These are phyloP conservation scores for Graphilbum ipis-grandicollis DNA, from an alignment of 2,329 filamentous ascomycete species.

Conservation along the genomic window DNA sequence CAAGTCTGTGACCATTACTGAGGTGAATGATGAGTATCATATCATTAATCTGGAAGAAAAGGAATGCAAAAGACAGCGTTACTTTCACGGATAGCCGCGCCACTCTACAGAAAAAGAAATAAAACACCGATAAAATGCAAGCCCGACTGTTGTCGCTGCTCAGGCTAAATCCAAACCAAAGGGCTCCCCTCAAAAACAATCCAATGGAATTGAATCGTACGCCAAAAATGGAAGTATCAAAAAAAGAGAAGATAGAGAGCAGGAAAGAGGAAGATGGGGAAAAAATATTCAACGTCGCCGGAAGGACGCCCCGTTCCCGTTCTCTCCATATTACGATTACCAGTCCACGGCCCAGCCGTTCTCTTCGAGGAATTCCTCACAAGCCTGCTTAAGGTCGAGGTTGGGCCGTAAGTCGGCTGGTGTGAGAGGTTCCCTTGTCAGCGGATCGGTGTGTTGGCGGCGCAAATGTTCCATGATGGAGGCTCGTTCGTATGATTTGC, in stretches of 20 bases:
- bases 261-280: not conserved
- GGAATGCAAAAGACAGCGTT: too few relatives aligned
- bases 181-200: too few relatives aligned
- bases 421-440: conserved; percentile 60
- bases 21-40: too few relatives aligned
- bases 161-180: too few relatives aligned
- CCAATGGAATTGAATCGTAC: not conserved
- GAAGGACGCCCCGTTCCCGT: too few relatives aligned
- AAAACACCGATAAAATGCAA: too few relatives aligned
- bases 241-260: not conserved
- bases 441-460: conserved; percentile 56
- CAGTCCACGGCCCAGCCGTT: conserved; percentile 93
- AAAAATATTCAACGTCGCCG: not conserved
- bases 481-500: conserved; percentile 76
- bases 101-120: too few relatives aligned
- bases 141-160: too few relatives aligned
- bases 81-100: too few relatives aligned
- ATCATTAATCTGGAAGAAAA: too few relatives aligned
- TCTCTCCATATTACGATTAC: conserved; percentile 25
- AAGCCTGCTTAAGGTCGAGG: conserved; percentile 53
- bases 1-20: too few relatives aligned
- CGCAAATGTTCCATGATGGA: conserved; percentile 77
- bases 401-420: conserved; percentile 64
- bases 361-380: conserved; percentile 57
- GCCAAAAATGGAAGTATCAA: not conserved